phyloP scores from a whole-genome alignment of 768 basidiomycete genomes.

The Boletus tylopilopsis region DNA sequence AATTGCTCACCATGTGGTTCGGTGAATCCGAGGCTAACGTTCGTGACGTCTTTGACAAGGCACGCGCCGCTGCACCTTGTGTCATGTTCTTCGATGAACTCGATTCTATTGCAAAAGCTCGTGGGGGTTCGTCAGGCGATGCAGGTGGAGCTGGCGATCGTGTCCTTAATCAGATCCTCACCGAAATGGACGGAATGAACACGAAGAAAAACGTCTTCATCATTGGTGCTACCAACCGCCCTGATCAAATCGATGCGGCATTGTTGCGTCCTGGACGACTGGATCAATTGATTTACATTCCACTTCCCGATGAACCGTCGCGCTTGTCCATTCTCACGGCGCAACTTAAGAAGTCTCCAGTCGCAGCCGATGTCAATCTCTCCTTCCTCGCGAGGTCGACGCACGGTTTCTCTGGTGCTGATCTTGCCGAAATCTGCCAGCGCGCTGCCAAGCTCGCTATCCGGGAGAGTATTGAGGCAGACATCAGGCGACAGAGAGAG shows the following conservation, averaged over 20 bases:
- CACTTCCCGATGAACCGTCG: slow-evolving; percentile 91
- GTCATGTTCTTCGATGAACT: slow-evolving; percentile 99
- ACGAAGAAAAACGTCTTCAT: slow-evolving; percentile 99
- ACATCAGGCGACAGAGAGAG: slow-evolving; percentile 77
- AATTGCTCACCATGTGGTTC: slow-evolving; percentile 99
- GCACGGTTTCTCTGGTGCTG: slow-evolving; percentile 98
- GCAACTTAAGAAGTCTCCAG: slow-evolving; percentile 86
- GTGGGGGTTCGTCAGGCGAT: slow-evolving; percentile 82
- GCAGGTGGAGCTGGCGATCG: slow-evolving; percentile 96
- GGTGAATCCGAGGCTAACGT: slow-evolving; percentile 99
- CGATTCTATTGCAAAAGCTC: slow-evolving; percentile 97
- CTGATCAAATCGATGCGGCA: slow-evolving; percentile 93
- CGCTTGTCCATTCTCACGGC: slow-evolving; percentile 91
- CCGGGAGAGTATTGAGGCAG: slow-evolving; percentile 89
- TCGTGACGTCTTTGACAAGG: slow-evolving; percentile 99
- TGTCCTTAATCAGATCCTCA: slow-evolving; percentile 94
- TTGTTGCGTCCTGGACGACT: slow-evolving; percentile 96
- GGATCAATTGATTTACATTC: slow-evolving; percentile 99
- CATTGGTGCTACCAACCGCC: slow-evolving; percentile 95
- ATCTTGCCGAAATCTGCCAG: slow-evolving; percentile 99
- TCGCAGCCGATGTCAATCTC: slow-evolving; percentile 80
- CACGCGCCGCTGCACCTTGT: slow-evolving; percentile 97
- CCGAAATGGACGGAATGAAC: slow-evolving; percentile 99
- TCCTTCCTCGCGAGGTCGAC: slow-evolving; percentile 85
- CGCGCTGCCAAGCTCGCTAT: slow-evolving; percentile 97